phyloP scores from a whole-genome alignment of 2,329 filamentous ascomycete genomes.

The Fulvia fulva region DNA sequence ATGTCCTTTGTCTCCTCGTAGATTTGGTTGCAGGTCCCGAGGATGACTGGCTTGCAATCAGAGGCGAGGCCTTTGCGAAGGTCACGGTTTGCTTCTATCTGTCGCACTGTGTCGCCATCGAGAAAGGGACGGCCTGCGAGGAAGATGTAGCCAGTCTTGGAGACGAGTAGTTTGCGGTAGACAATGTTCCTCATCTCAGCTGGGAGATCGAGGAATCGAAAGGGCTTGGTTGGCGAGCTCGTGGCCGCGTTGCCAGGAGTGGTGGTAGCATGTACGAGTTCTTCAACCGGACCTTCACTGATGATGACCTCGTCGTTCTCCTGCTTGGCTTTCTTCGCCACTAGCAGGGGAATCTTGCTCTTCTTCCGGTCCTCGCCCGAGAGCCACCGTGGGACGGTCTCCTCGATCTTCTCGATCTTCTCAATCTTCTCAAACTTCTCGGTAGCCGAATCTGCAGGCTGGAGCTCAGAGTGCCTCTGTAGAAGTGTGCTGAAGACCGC shows the following conservation, averaged over 20 bases:
- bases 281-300: background rate
- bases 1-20: constrained; percentile 35
- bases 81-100: background rate
- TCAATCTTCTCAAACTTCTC: background rate
- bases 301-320: background rate
- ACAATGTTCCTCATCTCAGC: constrained; percentile 18
- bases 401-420: background rate
- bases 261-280: background rate
- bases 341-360: background rate
- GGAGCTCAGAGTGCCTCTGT: background rate
- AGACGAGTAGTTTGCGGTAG: constrained; percentile 15
- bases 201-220: constrained; percentile 20
- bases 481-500: background rate
- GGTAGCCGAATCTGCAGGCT: background rate
- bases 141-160: constrained; percentile 10
- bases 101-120: background rate
- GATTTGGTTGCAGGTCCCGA: constrained; percentile 34
- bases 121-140: constrained; percentile 9
- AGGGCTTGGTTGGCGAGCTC: constrained; percentile 1
- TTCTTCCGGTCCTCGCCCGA: background rate
- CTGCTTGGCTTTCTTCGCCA: background rate
- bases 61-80: background rate
- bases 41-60: constrained; percentile 19
- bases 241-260: background rate
- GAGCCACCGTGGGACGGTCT: background rate